Base-by-base conservation (phyloP, 1,284 basidiomycete genomes). In the Takashimella koratensis region DNA sequence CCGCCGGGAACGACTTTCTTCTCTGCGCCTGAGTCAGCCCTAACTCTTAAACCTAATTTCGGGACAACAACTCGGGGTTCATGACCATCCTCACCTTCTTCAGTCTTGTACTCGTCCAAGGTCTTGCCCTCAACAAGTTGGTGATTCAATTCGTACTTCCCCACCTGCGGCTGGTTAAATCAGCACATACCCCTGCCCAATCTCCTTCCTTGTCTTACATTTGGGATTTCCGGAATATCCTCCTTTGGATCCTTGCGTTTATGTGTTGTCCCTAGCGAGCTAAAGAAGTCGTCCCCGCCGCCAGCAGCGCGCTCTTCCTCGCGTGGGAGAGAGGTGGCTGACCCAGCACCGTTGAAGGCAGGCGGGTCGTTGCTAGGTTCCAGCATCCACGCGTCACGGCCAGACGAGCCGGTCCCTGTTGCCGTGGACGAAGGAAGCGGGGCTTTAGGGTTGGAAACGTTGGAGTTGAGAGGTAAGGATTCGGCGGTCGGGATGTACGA, bases 381-480 rank as follows among this genome's bases (percentile, higher is more conserved):
- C n/a, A 90, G 76, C 93, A 96, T 95, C 93, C 92, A 95, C 36
- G 90, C 85, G 61, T 93, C 90, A 19, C 91, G 82, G 64, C 85
- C 81, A 21, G 86, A 67, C 19, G 77, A 74, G 0, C 81, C 78
- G 56, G 83, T 54, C 1, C 65, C 81, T 2, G 82, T 76, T 5
- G 69, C 71, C 2, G 72, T 60, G 11, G 76, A 63, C 5, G 76
- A 77, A 2, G 84, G 82, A 22, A 82, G 75, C 1, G 77, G 63
- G 0, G 80, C 77, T 52, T 80, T 78, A 8, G 79, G 67, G 22
- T 75, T 67, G 36, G 78, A 71, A 20, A 83, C 82, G 43, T 82
- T 79, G 0, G 86, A 86, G 8, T 77, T 85, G 40, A 91, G 66
- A 46, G 83, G 81, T 55, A 93, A 80, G 58, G 85, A 86, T 60